These are phyloP conservation scores for Graphiopsis chlorocephala DNA, from an alignment of 2,329 filamentous ascomycete species.

Conservation along the genomic window DNA sequence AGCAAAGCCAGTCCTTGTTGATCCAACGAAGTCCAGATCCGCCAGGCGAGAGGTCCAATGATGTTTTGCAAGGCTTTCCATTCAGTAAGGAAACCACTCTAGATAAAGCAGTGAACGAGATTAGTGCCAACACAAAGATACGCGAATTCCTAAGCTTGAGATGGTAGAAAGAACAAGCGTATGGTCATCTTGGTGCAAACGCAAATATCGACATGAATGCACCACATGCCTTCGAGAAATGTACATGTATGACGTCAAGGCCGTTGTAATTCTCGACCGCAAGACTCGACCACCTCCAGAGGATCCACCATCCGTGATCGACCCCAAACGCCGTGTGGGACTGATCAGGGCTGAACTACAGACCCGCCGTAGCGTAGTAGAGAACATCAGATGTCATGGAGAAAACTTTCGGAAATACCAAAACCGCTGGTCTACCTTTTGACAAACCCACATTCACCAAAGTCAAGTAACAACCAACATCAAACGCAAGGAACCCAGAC, in stretches of 20 bases:
- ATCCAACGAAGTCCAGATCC: background rate
- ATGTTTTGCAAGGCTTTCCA: background rate
- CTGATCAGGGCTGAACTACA: background rate
- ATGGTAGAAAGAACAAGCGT: background rate
- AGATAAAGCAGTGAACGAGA: background rate
- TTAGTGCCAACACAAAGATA: background rate
- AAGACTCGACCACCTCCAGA: background rate
- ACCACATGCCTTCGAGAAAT: background rate
- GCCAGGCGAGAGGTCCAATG: background rate
- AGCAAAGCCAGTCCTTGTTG: no score
- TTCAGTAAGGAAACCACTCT: background rate
- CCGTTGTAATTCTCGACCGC: background rate
- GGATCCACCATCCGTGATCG: background rate
- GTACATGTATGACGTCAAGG: background rate
- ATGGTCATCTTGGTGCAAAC: background rate
- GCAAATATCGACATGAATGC: background rate
- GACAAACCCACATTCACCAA: background rate
- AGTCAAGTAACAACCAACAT: no score
- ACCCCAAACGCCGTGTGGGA: background rate
- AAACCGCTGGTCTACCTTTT: no score
- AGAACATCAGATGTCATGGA: background rate
- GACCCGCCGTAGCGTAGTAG: background rate
- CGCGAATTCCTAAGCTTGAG: background rate
- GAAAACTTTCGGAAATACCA: no score
- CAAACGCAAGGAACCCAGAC: no score